A percentile compares a stretch with the other conserved stretches of the same genome.
Conservation (phyloP, 2,329 filamentous ascomycete genomes). For the Paraconiothyrium brasiliense region DNA sequence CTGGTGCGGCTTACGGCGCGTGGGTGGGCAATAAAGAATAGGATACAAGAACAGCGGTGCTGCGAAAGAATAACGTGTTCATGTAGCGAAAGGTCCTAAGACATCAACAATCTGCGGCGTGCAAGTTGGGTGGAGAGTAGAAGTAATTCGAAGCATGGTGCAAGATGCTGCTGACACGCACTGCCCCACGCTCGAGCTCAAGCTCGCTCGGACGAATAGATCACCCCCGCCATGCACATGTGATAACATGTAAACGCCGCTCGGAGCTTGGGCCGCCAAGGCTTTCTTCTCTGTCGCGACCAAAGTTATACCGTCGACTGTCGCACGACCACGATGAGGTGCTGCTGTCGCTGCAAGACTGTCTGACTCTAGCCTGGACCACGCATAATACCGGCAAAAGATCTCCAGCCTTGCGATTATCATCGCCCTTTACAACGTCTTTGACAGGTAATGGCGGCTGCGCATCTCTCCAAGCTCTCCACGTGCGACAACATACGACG, state of each 20-base stretch:
- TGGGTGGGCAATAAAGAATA: slow-evolving; percentile 3
- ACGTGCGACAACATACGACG: background rate
- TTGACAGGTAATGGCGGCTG: slow-evolving; percentile 6
- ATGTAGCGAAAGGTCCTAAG: slow-evolving; percentile 1
- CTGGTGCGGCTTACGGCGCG: slow-evolving; percentile 8
- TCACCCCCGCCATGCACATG: background rate
- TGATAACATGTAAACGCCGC: background rate
- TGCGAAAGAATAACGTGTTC: background rate
- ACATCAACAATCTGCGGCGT: background rate
- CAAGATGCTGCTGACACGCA: background rate
- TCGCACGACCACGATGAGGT: background rate
- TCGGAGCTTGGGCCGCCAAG: slow-evolving; percentile 1
- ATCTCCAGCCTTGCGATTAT: background rate
- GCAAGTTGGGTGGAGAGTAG: background rate
- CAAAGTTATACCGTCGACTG: background rate
- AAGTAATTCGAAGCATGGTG: background rate
- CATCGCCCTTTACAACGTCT: background rate
- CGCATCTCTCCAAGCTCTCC: background rate
- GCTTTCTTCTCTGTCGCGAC: background rate
- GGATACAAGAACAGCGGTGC: background rate
- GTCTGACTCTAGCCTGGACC: too few species aligned
- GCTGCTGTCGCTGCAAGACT: background rate
- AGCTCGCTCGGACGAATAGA: slow-evolving; percentile 6
- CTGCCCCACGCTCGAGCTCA: slow-evolving; percentile 1
- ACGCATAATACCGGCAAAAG: background rate